Conservation (phyloP, 1,139 yeast species). For the Lodderomyces margitis region DNA sequence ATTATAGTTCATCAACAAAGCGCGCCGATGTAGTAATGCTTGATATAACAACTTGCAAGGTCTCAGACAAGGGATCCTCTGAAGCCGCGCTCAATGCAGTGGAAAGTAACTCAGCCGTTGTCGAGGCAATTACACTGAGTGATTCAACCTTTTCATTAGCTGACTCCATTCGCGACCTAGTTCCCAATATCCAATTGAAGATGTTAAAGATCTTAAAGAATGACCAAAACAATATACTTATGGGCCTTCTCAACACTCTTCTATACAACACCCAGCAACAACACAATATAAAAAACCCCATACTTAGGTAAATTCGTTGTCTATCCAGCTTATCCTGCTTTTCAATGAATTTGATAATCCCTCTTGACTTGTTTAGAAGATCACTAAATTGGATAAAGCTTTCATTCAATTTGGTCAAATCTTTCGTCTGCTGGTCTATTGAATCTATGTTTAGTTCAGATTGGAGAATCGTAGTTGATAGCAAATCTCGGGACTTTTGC, state of each 20-base stretch:
- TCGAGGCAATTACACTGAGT: constrained; percentile 7
- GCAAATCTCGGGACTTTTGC: constrained; percentile 52
- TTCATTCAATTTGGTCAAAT: constrained; percentile 48
- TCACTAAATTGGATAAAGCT: constrained; percentile 54
- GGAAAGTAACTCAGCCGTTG: constrained; percentile 2
- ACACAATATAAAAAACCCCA: constrained; percentile 56
- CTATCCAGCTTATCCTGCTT: constrained; percentile 67
- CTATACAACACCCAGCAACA: constrained; percentile 66
- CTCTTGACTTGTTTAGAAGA: constrained; percentile 52
- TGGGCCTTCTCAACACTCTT: constrained; percentile 57
- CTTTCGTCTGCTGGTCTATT: constrained; percentile 57
- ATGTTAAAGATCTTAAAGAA: constrained; percentile 47
- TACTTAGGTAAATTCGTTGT: constrained; percentile 53
- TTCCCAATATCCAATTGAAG: constrained; percentile 25
- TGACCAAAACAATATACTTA: constrained; percentile 58
- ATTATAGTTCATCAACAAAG: constrained; percentile 12
- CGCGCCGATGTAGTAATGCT: constrained; percentile 5
- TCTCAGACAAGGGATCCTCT: background rate
- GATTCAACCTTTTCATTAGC: constrained; percentile 8
- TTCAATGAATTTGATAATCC: constrained; percentile 61
- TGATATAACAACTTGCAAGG: constrained; percentile 4
- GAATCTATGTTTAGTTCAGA: constrained; percentile 62
- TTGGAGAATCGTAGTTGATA: constrained; percentile 54
- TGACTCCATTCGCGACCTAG: constrained; percentile 1
- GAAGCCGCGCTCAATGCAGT: constrained; percentile 3